Evolutionary conservation across 345 rosid genomes (phyloP).

Genomic region (Kernera saxatilis): DNA sequence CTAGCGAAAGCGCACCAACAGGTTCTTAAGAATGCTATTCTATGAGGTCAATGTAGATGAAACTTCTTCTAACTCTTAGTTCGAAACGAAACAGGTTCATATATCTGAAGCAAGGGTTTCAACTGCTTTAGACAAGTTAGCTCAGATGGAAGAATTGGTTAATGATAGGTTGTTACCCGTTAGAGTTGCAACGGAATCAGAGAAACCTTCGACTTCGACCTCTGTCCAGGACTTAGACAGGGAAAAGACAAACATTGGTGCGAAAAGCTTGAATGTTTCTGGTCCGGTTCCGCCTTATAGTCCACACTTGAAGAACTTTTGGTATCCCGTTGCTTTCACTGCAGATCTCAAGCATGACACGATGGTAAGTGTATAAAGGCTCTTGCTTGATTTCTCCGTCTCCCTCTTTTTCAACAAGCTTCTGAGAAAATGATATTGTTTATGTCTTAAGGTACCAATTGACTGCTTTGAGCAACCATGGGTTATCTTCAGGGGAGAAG

Average conservation of each 20-base stretch:
- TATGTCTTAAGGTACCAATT: conserved; percentile 63
- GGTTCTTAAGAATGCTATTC: conserved; percentile 35
- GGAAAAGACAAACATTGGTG: conserved; percentile 41
- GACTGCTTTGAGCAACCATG: conserved; percentile 96
- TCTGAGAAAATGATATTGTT: background rate
- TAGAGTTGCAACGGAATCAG: conserved; percentile 40
- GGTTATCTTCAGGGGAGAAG: conserved; percentile 92
- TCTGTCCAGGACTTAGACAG: conserved; percentile 41
- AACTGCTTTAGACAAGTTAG: conserved; percentile 87
- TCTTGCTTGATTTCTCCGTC: background rate
- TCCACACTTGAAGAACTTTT: conserved; percentile 72
- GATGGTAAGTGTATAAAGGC: conserved; percentile 50
- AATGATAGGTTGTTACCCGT: conserved; percentile 72
- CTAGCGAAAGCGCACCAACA: conserved; percentile 80
- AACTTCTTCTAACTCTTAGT: background rate
- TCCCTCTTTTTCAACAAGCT: background rate
- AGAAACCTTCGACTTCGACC: conserved; percentile 42
- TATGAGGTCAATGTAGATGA: too few relatives aligned
- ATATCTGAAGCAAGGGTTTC: conserved; percentile 94
- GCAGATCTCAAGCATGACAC: conserved; percentile 78
- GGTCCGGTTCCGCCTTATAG: conserved; percentile 88
- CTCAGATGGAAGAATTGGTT: conserved; percentile 88
- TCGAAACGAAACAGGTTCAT: conserved; percentile 59
- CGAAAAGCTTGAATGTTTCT: conserved; percentile 72
- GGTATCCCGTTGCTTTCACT: conserved; percentile 93